Percentiles rank a stretch among this genome's conserved stretches.
These are phyloP conservation scores for Xylogone sp. DNA, from an alignment of 2,329 filamentous ascomycete genomes.

Conservation along the genomic window DNA sequence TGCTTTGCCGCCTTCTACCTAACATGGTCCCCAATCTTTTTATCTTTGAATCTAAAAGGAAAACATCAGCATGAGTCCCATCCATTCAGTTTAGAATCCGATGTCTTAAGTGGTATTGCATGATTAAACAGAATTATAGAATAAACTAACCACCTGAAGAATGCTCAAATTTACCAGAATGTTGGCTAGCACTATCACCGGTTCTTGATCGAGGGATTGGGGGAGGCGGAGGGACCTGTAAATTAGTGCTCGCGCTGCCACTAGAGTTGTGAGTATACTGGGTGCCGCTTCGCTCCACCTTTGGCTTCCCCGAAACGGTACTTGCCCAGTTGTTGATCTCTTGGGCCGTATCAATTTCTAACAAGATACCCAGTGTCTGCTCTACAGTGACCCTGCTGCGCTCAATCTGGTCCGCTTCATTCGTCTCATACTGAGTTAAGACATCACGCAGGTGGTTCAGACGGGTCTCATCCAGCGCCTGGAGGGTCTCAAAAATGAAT, in stretches of 20 bases:
- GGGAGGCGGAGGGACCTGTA: constrained; percentile 14
- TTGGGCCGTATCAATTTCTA: constrained; percentile 81
- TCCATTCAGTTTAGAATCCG: constrained; percentile 10
- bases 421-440: constrained; percentile 88
- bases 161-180: constrained; percentile 4
- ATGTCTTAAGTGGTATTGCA: constrained; percentile 23
- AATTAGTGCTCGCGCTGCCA: constrained; percentile 13
- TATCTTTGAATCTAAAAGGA: constrained; percentile 46
- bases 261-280: constrained; percentile 23
- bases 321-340: constrained; percentile 75
- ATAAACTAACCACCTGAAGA: constrained; percentile 1
- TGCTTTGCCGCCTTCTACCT: constrained; percentile 60
- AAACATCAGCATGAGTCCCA: constrained; percentile 21
- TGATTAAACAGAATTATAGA: constrained; percentile 18
- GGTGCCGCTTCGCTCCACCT: constrained; percentile 24
- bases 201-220: constrained; percentile 11
- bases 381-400: constrained; percentile 71
- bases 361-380: constrained; percentile 72
- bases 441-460: constrained; percentile 87
- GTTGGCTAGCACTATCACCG: constrained; percentile 6
- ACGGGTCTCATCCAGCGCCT: constrained; percentile 84
- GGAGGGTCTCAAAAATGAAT: constrained; percentile 89
- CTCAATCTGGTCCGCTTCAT: constrained; percentile 85
- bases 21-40: constrained; percentile 68
- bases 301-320: constrained; percentile 31